Conservation (phyloP, 176 grass and related monocot genomes). For the Carex pumila region DNA sequence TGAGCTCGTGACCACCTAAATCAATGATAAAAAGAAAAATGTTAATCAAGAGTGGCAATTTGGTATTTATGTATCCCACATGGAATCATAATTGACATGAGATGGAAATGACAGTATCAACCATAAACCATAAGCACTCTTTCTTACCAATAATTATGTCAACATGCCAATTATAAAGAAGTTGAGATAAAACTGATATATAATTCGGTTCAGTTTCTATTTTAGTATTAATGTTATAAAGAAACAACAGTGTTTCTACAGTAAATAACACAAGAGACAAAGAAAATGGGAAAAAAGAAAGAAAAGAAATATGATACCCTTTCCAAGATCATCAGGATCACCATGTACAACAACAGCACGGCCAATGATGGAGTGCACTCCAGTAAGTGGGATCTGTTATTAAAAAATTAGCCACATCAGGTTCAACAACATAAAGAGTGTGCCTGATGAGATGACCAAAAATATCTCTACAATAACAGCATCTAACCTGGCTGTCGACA, state of each 20-base stretch:
- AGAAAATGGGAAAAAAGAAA: neutral
- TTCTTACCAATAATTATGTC: neutral
- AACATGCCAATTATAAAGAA: neutral
- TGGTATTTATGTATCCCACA: neutral
- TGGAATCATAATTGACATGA: neutral
- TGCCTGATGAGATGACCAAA: neutral
- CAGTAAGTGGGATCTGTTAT: slow-evolving; percentile 26
- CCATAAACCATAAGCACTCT: neutral
- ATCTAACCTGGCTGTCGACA: slow-evolving; percentile 23
- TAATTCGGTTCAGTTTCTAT: no score
- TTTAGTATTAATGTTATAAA: neutral
- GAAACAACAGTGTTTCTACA: neutral
- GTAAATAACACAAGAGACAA: neutral
- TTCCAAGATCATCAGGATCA: slow-evolving; percentile 41
- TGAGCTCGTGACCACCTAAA: slow-evolving; percentile 86
- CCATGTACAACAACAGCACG: slow-evolving; percentile 45
- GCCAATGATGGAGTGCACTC: slow-evolving; percentile 30
- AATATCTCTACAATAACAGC: neutral
- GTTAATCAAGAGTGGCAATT: neutral
- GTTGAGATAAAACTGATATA: no score
- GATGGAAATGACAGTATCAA: neutral
- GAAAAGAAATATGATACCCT: slow-evolving; percentile 14
- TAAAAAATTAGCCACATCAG: neutral
- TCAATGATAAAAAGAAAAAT: neutral
- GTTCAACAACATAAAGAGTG: neutral